A percentile compares a stretch with the other conserved stretches of the same genome.
Conservation (phyloP, 768 basidiomycete species). For the Rhodotorula toruloides region DNA sequence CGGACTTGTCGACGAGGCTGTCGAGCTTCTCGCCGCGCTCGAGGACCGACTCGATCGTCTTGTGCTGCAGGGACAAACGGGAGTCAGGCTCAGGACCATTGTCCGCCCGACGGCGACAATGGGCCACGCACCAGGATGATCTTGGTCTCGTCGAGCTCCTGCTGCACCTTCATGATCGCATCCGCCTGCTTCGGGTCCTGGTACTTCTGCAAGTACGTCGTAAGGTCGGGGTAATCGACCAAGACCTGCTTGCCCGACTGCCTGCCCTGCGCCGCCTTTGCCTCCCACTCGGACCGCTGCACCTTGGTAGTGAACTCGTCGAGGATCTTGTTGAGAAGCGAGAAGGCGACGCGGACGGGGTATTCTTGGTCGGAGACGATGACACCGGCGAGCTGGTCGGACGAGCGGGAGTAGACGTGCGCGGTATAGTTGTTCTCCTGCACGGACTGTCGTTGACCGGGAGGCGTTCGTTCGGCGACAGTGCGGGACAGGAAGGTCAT, state of each 20-base stretch:
- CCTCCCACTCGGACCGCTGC: constrained; percentile 60
- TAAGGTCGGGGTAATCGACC: constrained; percentile 72
- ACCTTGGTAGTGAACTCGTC: constrained; percentile 85
- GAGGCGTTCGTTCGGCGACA: constrained; percentile 59
- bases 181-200: constrained; percentile 97
- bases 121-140: constrained; percentile 72
- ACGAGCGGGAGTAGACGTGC: constrained; percentile 86
- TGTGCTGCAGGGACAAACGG: constrained; percentile 60
- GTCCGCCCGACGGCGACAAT: background rate
- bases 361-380: constrained; percentile 94
- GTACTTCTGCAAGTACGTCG: constrained; percentile 77
- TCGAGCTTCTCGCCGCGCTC: constrained; percentile 95
- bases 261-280: constrained; percentile 27
- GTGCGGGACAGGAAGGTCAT: constrained; percentile 91
- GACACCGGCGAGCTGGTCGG: constrained; percentile 62
- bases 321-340: constrained; percentile 81
- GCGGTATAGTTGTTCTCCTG: constrained; percentile 90
- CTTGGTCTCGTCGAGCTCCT: constrained; percentile 98
- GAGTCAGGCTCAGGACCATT: too few species aligned
- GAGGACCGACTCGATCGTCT: constrained; percentile 96
- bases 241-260: constrained; percentile 52
- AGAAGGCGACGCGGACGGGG: constrained; percentile 93
- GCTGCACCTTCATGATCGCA: constrained; percentile 95
- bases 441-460: constrained; percentile 85
- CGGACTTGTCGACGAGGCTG: constrained; percentile 85